Base-by-base conservation (phyloP, 1,284 basidiomycete genomes). In the Mycena sp. region DNA sequence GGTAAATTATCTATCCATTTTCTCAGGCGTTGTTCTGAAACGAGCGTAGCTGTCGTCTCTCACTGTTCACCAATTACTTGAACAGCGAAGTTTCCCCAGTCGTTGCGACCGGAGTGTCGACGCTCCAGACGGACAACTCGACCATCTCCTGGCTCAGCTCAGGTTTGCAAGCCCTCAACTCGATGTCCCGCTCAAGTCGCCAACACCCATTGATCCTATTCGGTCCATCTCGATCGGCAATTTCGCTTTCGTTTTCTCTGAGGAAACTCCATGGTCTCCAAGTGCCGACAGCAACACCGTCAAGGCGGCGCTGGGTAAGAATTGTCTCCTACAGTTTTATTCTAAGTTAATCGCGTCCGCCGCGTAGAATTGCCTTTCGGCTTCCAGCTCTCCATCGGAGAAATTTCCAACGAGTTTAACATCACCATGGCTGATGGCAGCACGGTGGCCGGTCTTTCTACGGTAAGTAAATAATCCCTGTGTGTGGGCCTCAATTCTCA, bases 31-130 rank as follows among this genome's bases (percentile, higher is more conserved):
- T 51, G 35, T 26, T 2, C n/a, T 52, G 14, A 38, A 26, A 3
- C 16, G 11, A 7, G 26, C 52, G 21, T n/a, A 45, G 79, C 79
- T 7, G 70, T 76, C 17, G 76, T 92, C 53, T 90, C 89, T 2
- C 73, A 85, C 78, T 94, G 44, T 93, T 94, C 74, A 91, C 90
- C 16, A 84, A 85, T 55, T 93, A 91, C 75, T 80, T 94, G 69
- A 93, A 93, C 70, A 83, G 88, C 21, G 84, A 87, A 38, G 75
- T 73, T 10, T 85, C 89, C 2, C 81, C 79, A 4, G 88, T 92
- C 37, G 70, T 86, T 61, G 92, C 90, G 2, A 78, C 76, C 4
- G 91, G 92, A 37, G 74, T 73, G 69, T 90, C 84, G 30, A 85
- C 83, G 23, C 73, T 81, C n/a, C 90, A 85, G 71, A 68, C 73